Percentiles rank a stretch among this genome's conserved stretches.
phyloP scores from a whole-genome alignment of 192 early-diverging fungal genomes.

The Coemansia sp. region DNA sequence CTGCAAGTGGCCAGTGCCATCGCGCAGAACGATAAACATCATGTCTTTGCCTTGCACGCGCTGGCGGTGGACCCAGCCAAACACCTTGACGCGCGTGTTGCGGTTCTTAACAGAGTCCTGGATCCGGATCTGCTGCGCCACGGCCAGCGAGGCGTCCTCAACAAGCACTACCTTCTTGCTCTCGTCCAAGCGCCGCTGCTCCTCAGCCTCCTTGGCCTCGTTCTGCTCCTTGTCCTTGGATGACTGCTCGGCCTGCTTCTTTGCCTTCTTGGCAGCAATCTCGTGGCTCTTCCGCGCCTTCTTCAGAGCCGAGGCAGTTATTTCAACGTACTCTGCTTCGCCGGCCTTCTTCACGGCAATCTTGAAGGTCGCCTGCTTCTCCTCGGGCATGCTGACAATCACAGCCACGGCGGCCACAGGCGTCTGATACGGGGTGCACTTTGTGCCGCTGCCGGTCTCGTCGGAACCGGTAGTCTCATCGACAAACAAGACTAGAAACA shows the following conservation, averaged over 20 bases:
- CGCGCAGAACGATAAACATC: slow-evolving; percentile 93
- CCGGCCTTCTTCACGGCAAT: slow-evolving; percentile 74
- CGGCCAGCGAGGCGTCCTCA: slow-evolving; percentile 74
- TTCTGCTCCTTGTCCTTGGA: slow-evolving; percentile 68
- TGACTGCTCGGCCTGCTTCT: slow-evolving; percentile 78
- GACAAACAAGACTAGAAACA: slow-evolving; percentile 58
- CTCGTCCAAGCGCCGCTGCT: slow-evolving; percentile 81
- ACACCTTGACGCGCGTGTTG: slow-evolving; percentile 80
- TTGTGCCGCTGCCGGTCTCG: slow-evolving; percentile 73
- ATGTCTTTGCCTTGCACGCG: slow-evolving; percentile 98
- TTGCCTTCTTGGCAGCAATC: slow-evolving; percentile 70
- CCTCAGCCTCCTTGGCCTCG: slow-evolving; percentile 62
- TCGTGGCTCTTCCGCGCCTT: slow-evolving; percentile 82
- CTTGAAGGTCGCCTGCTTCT: slow-evolving; percentile 55
- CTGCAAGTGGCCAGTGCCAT: slow-evolving; percentile 94
- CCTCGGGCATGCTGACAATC: slow-evolving; percentile 52
- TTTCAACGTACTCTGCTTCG: slow-evolving; percentile 73
- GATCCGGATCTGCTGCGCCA: slow-evolving; percentile 84
- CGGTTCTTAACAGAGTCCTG: slow-evolving; percentile 66
- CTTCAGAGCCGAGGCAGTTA: slow-evolving; percentile 90
- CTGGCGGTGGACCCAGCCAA: slow-evolving; percentile 95
- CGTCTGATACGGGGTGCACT: slow-evolving; percentile 79
- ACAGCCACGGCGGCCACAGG: slow-evolving; percentile 71
- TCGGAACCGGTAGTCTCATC: slow-evolving; percentile 88
- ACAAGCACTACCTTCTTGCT: slow-evolving; percentile 81